A percentile compares a stretch with the other conserved stretches of the same genome.
Conservation (phyloP, 2,329 filamentous ascomycete species). For the Xylaria sp. region DNA sequence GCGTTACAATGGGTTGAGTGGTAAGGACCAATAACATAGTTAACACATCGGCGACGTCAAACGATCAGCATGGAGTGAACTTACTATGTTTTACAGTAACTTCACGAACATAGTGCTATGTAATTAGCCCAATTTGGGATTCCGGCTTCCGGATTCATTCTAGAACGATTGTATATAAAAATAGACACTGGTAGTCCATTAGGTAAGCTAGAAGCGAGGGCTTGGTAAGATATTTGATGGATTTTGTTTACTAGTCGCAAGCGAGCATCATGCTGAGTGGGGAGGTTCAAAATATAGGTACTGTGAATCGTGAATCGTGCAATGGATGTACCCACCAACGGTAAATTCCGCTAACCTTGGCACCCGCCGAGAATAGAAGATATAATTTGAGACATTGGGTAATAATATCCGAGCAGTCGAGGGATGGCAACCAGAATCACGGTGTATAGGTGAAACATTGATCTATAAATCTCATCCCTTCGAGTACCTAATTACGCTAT, state of each 20-base stretch:
- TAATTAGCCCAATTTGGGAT: background rate
- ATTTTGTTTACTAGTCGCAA: background rate
- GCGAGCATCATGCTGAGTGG: background rate
- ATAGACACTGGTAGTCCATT: slow-evolving; percentile 8
- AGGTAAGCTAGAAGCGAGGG: slow-evolving; percentile 7
- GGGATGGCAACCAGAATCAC: background rate
- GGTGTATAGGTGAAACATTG: background rate
- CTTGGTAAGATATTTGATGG: background rate
- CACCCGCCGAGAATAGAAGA: background rate
- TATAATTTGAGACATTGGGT: background rate
- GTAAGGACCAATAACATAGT: background rate
- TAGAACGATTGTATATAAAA: slow-evolving; percentile 13
- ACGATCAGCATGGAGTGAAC: too few species aligned
- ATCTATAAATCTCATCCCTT: background rate
- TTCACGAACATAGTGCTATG: background rate
- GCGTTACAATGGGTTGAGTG: background rate
- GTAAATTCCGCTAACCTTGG: slow-evolving; percentile 21
- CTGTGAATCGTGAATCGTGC: background rate
- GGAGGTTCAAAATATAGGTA: slow-evolving; percentile 19
- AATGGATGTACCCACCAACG: background rate
- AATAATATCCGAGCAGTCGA: background rate
- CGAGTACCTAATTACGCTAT: background rate
- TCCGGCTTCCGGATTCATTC: background rate
- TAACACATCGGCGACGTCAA: background rate
- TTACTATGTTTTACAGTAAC: background rate